A percentile compares a stretch with the other conserved stretches of the same genome.
phyloP scores from a whole-genome alignment of 805 yeast genomes.

The Cyberlindnera suaveolens region DNA sequence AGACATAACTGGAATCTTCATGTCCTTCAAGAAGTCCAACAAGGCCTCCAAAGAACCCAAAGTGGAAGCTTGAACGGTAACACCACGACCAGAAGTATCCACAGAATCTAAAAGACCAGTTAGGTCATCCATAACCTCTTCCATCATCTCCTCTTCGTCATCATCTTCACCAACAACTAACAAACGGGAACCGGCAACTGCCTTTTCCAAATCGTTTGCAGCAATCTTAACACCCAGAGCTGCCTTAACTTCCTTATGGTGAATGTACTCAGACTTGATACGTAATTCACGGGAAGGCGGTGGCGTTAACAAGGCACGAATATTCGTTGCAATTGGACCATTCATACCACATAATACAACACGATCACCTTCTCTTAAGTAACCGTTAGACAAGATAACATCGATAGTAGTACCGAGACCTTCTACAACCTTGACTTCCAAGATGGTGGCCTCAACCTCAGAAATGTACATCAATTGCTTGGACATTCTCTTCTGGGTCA shows the following conservation, averaged over 20 bases:
- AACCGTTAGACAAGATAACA: slow-evolving; percentile 96
- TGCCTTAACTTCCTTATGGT: slow-evolving; percentile 96
- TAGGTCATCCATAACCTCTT: slow-evolving; percentile 97
- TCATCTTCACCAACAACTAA: slow-evolving; percentile 94
- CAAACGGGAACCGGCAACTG: slow-evolving; percentile 97
- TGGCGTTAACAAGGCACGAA: slow-evolving; percentile 93
- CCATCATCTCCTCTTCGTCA: slow-evolving; percentile 96
- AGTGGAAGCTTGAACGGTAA: slow-evolving; percentile 96
- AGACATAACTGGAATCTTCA: slow-evolving; percentile 99
- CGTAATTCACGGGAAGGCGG: slow-evolving; percentile 96
- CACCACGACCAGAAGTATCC: slow-evolving; percentile 94
- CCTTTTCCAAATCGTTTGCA: slow-evolving; percentile 95
- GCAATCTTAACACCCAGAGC: slow-evolving; percentile 98
- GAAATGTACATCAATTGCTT: slow-evolving; percentile 95
- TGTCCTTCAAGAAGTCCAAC: slow-evolving; percentile 91
- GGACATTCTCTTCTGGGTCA: slow-evolving; percentile 98
- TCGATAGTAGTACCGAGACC: slow-evolving; percentile 99
- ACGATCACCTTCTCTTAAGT: slow-evolving; percentile 90
- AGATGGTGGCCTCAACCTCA: slow-evolving; percentile 88
- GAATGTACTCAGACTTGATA: slow-evolving; percentile 92
- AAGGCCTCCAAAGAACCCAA: slow-evolving; percentile 97
- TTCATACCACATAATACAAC: slow-evolving; percentile 95
- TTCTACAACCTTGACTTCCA: slow-evolving; percentile 96
- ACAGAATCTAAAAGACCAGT: slow-evolving; percentile 92
- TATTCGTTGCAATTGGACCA: slow-evolving; percentile 96